Base-by-base conservation (phyloP, 2,329 filamentous ascomycete species). In the Rutstroemia sp. region DNA sequence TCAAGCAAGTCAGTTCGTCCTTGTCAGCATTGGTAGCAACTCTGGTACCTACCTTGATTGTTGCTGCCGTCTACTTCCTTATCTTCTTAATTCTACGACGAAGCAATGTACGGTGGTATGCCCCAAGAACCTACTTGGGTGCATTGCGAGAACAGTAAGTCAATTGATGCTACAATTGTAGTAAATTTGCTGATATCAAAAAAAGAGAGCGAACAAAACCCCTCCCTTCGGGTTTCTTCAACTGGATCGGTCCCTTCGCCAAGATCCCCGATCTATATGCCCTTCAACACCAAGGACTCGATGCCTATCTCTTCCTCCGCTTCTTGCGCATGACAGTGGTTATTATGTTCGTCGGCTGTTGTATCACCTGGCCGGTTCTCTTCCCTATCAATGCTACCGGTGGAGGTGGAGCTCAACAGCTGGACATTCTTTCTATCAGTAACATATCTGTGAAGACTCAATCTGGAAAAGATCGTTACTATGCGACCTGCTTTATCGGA, bases 241-340 rank as follows among this genome's bases (percentile, higher is more conserved):
- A 86, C 63, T 91, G 87, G 87, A 71, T 90, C 57, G 72, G 73
- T 9, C 75, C 79, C 12, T 88, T 89, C 72, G 86, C 82, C 74
- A 80, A 79, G 64, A 79, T 81, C 45, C 79, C 80, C 3, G 92
- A 97, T 69, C 84, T 84, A 42, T 90, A 89, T 67, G 83, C 92
- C 25, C 81, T 97, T 21, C 89, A 94, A 67, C 90, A 96, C 74
- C 89, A 92, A 69, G 95, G 91, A 0, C 81, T 99, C 60, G 92
- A 99, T 70, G 88, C 88, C 34, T 97, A 92, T 71, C 83, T 97
- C 51, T 90, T 95, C 70, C 78, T 97, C 27, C 89, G 92, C 38
- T 96, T 92, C 67, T 74, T 97, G 61, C 89, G 91, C 67, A 86
- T 94, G 54, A 76, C 86, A 27, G 82, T 86, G 54, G 78, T 87